Base-by-base conservation (phyloP, 768 basidiomycete species). In the Lyophyllum atratum region DNA sequence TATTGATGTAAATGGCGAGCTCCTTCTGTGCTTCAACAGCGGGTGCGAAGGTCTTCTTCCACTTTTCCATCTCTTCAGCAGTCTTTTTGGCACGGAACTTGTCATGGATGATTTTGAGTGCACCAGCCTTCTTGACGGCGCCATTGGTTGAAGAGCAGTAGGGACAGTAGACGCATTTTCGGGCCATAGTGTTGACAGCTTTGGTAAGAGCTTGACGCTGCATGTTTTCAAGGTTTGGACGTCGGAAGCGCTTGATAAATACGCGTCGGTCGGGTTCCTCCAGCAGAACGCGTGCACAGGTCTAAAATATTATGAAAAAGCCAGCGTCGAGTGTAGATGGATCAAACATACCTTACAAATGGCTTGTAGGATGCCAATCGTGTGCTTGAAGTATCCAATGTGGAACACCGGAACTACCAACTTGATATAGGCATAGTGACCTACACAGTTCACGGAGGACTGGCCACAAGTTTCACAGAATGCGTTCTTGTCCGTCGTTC, bases 341-440 rank as follows among this genome's bases (percentile, higher is more conserved):
- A 26, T 40, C 15, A 3, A n/a, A 63, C 80, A 53, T 59, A 94
- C 95, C 77, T 99, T 99, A 83, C 97, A 99, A 62, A 98, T 95
- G 63, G 91, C 90, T 68, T 98, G 97, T 1, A 98, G 82, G 61
- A 98, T 90, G 24, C 84, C 83, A 57, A 98, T 93, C 17, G 90
- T 93, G 64, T 98, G 95, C 70, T 95, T 92, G 79, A 99, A 98
- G 74, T 93, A 99, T 7, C 97, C 97, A 55, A 98, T 93, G 70
- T 99, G 97, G 71, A 98, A 99, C 19, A 98, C 95, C 0, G 97
- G 97, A 19, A 99, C 87, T 29, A 90, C 86, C 42, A 99, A 82
- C 73, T 97, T 98, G 76, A 99, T 98, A 74, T 98, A 98, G 4
- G 95, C 95, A 70, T 97, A 98, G 72, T 99, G 97, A 1, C 97